phyloP scores from a whole-genome alignment of 306 rosid genomes.

The Dryas octopetala region DNA sequence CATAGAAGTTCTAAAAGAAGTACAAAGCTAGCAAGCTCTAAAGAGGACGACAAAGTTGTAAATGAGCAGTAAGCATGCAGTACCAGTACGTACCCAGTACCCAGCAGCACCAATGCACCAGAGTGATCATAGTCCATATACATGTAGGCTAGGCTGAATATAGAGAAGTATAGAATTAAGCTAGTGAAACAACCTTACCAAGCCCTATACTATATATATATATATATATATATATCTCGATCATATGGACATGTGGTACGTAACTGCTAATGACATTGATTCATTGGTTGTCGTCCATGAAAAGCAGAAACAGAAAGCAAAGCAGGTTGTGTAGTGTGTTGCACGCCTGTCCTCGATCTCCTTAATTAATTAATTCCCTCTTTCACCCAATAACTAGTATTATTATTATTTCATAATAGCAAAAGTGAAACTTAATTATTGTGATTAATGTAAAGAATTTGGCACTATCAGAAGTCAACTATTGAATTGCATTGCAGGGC shows the following conservation, averaged over 20 bases:
- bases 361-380: background rate
- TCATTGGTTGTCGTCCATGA: background rate
- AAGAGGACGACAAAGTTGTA: background rate
- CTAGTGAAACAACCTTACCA: too few species aligned
- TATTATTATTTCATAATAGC: background rate
- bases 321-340: background rate
- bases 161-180: too few species aligned
- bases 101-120: too few species aligned
- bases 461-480: conserved; percentile 9
- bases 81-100: too few species aligned
- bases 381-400: background rate
- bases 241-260: too few species aligned
- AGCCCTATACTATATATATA: too few species aligned
- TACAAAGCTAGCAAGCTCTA: background rate
- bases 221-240: too few species aligned
- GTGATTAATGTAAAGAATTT: background rate
- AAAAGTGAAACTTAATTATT: background rate
- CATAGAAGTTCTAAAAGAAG: conserved; percentile 20
- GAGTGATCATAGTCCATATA: too few species aligned
- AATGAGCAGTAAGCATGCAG: background rate
- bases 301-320: background rate
- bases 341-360: conserved; percentile 16
- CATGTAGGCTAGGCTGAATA: too few species aligned
- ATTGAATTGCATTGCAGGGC: background rate
- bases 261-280: background rate